phyloP scores from a whole-genome alignment of 2,329 filamentous ascomycete genomes.

The Botryotinia convoluta region DNA sequence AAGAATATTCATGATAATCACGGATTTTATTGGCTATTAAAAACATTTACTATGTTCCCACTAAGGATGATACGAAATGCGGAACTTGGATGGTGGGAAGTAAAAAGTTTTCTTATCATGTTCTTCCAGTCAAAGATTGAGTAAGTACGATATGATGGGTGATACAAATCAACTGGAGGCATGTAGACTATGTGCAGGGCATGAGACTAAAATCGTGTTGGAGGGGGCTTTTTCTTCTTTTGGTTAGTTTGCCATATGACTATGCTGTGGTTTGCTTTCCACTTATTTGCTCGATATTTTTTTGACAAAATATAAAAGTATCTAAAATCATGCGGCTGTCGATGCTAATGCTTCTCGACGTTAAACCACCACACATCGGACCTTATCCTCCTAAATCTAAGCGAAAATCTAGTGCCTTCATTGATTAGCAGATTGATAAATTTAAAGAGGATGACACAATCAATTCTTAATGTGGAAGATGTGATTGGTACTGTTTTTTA shows the following conservation, averaged over 20 bases:
- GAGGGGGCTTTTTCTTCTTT: not conserved
- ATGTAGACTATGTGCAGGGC: not conserved
- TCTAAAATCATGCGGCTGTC: not conserved
- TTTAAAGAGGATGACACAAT: not conserved
- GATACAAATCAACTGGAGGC: not conserved
- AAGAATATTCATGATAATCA: not conserved
- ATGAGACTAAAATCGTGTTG: not conserved
- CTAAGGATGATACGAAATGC: not conserved
- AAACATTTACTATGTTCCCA: accelerated
- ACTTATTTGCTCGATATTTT: not conserved
- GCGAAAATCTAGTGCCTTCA: not conserved
- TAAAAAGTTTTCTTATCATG: not conserved
- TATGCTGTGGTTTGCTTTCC: not conserved
- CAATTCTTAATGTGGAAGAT: not conserved
- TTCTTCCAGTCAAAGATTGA: not conserved
- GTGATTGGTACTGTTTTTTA: not conserved
- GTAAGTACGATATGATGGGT: not conserved
- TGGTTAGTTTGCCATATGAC: not conserved
- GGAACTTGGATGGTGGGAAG: not conserved
- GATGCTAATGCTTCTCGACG: too few relatives aligned
- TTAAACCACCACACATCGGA: not conserved
- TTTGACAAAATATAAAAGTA: not conserved
- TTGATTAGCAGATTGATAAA: not conserved
- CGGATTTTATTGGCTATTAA: not conserved
- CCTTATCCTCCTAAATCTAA: not conserved